Base-by-base conservation (phyloP, 306 rosid genomes). In the Oemleria cerasiformis region DNA sequence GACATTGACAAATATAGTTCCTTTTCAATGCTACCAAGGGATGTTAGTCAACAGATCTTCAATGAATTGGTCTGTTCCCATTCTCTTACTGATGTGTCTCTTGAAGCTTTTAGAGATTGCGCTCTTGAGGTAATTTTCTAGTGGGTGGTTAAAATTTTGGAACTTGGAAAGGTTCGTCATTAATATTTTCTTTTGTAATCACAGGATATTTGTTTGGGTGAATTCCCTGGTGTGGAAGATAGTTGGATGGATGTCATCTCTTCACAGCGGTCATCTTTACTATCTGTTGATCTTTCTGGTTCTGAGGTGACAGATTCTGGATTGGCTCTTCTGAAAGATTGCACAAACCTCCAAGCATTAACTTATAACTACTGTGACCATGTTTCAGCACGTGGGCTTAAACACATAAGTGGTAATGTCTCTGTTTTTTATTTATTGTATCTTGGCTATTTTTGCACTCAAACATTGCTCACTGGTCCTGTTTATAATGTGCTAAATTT, bases 1-100 rank as follows among this genome's bases (percentile, higher is more conserved):
- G 89, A 86, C 67, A 67, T 84, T 64, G 79, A 79, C 47, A 82
- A 72, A 67, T 73, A 84, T 19, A 47, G 75, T 34, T 82, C 95
- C 30, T 79, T 88, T 53, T 84, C 88, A 0, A 64, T 77, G 76
- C 86, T 86, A 47, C 95, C 91, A 6, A 83, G 88, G 77, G 95
- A 88, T 67, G 75, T 88, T 63, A 88, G 89, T 56, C 95, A 88
- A 78, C 86, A 80, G 72, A 79, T 88, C 59, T 88, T 88, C 80
- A 78, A 82, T 25, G 88, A 86, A 54, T 50, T 88, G 84, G 86
- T 88, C 65, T 82, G 73, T 75, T 84, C 91, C 55, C 80, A 64
- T 58, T 75, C 84, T 78, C 86, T 88, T 20, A 84, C 84, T 5
- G 85, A 88, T 60, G 76, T 42, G 3, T 86, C 86, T 54, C 74